phyloP scores from a whole-genome alignment of 768 basidiomycete species.

The Nevesoporus exiguus region DNA sequence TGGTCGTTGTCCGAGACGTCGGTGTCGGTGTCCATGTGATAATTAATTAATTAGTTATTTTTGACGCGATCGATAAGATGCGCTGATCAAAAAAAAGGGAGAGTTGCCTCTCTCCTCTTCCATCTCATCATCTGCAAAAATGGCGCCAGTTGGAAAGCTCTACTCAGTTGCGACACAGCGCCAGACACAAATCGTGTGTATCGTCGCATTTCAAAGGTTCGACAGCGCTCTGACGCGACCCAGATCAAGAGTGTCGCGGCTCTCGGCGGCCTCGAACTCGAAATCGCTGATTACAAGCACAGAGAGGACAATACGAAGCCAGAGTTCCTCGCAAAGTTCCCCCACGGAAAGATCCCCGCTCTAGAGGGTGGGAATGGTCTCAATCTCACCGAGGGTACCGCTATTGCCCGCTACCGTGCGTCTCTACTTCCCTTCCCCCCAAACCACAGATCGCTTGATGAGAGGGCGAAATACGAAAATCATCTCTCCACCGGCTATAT shows the following conservation, averaged over 20 bases:
- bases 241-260: conserved; percentile 59
- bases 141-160: conserved; percentile 62
- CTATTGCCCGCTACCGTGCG: conserved; percentile 90
- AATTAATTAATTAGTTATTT: conserved; percentile 20
- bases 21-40: conserved; percentile 28
- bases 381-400: conserved; percentile 68
- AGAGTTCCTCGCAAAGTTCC: conserved; percentile 72
- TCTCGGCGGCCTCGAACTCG: conserved; percentile 54
- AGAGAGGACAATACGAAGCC: conserved; percentile 65
- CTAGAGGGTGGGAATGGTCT: conserved; percentile 75
- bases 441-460: conserved; percentile 10
- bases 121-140: conserved; percentile 34
- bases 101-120: conserved; percentile 13
- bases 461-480: conserved; percentile 25
- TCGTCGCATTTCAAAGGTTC: background rate
- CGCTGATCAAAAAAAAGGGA: conserved; percentile 22
- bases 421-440: conserved; percentile 22
- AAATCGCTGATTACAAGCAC: conserved; percentile 53
- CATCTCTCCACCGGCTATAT: conserved; percentile 58
- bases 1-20: conserved; percentile 30
- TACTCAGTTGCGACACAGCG: conserved; percentile 43
- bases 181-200: conserved; percentile 46
- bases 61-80: conserved; percentile 30
- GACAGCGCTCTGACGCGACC: conserved; percentile 1
- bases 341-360: conserved; percentile 81